phyloP scores from a whole-genome alignment of 352 stramenopile genomes.

The Plasmopara halstedii region DNA sequence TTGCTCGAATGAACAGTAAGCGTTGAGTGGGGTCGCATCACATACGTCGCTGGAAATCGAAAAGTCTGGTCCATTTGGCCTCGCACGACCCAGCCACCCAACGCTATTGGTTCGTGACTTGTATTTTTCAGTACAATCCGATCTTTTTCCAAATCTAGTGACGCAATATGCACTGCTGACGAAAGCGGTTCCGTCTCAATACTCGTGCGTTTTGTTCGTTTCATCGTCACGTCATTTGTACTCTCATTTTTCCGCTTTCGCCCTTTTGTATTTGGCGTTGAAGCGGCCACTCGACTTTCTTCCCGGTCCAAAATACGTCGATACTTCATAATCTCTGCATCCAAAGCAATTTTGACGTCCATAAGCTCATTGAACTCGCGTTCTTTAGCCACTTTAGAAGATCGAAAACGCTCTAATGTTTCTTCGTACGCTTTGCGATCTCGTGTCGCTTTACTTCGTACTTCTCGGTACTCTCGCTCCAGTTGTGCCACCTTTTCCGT shows the following conservation, averaged over 20 bases:
- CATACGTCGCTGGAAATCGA: slow-evolving; percentile 57
- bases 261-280: slow-evolving; percentile 41
- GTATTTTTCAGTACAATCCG: slow-evolving; percentile 71
- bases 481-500: slow-evolving; percentile 77
- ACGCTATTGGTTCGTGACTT: slow-evolving; percentile 43
- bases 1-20: slow-evolving; percentile 76
- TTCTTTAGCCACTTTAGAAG: slow-evolving; percentile 66
- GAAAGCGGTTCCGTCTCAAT: background rate
- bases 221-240: slow-evolving; percentile 16
- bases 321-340: slow-evolving; percentile 75
- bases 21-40: slow-evolving; percentile 58
- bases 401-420: slow-evolving; percentile 58
- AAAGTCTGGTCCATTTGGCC: slow-evolving; percentile 59
- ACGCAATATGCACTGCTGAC: slow-evolving; percentile 48
- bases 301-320: slow-evolving; percentile 76
- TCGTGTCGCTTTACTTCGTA: slow-evolving; percentile 68
- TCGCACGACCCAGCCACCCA: slow-evolving; percentile 63
- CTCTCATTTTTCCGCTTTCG: slow-evolving; percentile 65
- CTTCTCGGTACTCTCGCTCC: slow-evolving; percentile 70
- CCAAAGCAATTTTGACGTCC: slow-evolving; percentile 79
- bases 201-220: slow-evolving; percentile 38
- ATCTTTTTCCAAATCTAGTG: slow-evolving; percentile 68
- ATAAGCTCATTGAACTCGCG: slow-evolving; percentile 83
- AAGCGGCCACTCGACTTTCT: slow-evolving; percentile 52
- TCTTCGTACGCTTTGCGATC: slow-evolving; percentile 69